Conservation (phyloP, 257 asterid species). For the Verbena officinalis region DNA sequence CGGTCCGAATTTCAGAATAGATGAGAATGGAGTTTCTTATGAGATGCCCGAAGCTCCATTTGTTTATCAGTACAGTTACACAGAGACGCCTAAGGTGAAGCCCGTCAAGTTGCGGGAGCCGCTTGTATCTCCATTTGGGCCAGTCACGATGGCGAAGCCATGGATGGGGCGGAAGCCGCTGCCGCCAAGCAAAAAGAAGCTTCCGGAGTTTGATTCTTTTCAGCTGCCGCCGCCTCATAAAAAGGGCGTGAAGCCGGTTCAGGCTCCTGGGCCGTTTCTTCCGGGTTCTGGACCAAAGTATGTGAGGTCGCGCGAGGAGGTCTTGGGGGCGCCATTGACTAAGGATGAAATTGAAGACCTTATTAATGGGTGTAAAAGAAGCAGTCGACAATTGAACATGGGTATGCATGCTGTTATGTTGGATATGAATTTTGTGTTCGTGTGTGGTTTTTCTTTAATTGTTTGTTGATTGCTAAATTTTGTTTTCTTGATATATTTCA, state of each 20-base stretch:
- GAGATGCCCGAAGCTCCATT: constrained; percentile 85
- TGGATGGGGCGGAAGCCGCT: constrained; percentile 88
- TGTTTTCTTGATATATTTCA: constrained; percentile 2
- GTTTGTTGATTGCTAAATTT: constrained; percentile 2
- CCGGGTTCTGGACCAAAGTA: constrained; percentile 84
- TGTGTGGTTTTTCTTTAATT: background rate
- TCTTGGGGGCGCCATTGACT: constrained; percentile 79
- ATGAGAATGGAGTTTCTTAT: constrained; percentile 73
- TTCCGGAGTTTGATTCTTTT: constrained; percentile 89
- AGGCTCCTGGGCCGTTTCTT: constrained; percentile 90
- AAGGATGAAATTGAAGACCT: constrained; percentile 71
- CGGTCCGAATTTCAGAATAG: constrained; percentile 53
- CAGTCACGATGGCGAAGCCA: constrained; percentile 75
- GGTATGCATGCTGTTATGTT: constrained; percentile 47
- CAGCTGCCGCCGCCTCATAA: constrained; percentile 77
- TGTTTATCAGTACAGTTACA: constrained; percentile 89
- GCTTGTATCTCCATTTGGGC: constrained; percentile 84
- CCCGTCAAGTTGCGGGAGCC: constrained; percentile 87
- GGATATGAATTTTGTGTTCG: background rate
- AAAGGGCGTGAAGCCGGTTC: constrained; percentile 95
- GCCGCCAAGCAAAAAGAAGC: constrained; percentile 76
- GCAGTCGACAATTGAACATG: constrained; percentile 73
- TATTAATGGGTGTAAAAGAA: constrained; percentile 51
- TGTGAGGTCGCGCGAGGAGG: constrained; percentile 66
- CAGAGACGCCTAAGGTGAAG: constrained; percentile 89